Evolutionary conservation across 371 early-diverging fungal genomes (phyloP).

Genomic region (Parasitella parasitica): DNA sequence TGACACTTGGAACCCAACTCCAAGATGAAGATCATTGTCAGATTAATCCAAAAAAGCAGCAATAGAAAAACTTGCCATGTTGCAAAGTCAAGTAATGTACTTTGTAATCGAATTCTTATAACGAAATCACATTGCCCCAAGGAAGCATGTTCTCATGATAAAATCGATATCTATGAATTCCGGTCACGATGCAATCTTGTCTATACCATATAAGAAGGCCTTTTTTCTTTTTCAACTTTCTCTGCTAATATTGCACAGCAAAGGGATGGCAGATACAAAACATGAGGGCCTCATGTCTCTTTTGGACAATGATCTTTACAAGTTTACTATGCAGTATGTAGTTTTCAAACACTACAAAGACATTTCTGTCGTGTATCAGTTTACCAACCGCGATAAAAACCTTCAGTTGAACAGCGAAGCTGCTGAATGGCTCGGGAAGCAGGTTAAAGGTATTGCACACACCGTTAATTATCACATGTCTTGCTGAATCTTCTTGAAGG

Average conservation of each 20-base stretch:
- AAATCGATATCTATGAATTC: too few species aligned
- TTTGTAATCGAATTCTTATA: too few species aligned
- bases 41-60: too few species aligned
- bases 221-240: background rate
- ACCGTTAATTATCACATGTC: background rate
- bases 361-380: constrained; percentile 61
- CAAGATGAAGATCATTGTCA: too few species aligned
- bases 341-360: constrained; percentile 70
- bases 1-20: too few species aligned
- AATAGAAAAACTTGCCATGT: too few species aligned
- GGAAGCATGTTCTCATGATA: too few species aligned
- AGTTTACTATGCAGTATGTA: constrained; percentile 81
- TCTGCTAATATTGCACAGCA: background rate
- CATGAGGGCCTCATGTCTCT: constrained; percentile 46
- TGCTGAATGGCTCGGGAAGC: constrained; percentile 46
- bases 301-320: constrained; percentile 81
- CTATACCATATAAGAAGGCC: background rate
- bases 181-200: background rate
- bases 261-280: constrained; percentile 2
- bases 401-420: constrained; percentile 45
- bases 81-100: too few species aligned
- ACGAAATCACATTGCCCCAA: too few species aligned
- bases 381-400: constrained; percentile 64
- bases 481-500: constrained; percentile 13
- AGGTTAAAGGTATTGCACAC: constrained; percentile 42